phyloP scores from a whole-genome alignment of 176 grass and related monocot genomes.

The Dactylis glomerata region DNA sequence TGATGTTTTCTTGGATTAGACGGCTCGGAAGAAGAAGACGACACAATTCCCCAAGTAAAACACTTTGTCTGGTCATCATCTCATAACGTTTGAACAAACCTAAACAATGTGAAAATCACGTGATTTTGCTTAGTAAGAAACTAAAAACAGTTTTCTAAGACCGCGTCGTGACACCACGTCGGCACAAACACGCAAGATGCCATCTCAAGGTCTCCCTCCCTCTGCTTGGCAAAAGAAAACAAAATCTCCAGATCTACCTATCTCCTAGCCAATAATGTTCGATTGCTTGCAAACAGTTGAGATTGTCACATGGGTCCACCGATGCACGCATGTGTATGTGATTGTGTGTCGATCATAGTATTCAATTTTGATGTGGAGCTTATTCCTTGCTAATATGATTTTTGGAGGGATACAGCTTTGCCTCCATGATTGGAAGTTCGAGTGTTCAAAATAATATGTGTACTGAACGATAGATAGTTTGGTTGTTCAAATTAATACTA shows the following conservation, averaged over 20 bases:
- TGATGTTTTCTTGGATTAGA: conserved; percentile 41
- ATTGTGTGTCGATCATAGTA: neutral
- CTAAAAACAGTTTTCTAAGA: neutral
- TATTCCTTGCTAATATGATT: neutral
- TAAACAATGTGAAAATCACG: neutral
- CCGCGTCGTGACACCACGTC: conserved; percentile 27
- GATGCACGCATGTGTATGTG: neutral
- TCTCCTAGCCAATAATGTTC: neutral
- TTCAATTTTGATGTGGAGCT: neutral
- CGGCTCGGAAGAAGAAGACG: neutral
- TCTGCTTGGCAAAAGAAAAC: conserved; percentile 39
- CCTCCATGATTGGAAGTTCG: neutral
- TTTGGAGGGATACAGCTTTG: neutral
- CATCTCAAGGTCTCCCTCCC: conserved; percentile 4
- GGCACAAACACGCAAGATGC: conserved; percentile 21
- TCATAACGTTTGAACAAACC: neutral
- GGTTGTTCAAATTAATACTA: no score
- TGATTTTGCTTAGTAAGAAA: neutral
- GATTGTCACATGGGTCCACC: conserved; percentile 35
- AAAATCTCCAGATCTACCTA: conserved; percentile 46
- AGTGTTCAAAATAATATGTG: no score
- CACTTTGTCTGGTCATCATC: neutral
- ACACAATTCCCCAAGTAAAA: conserved; percentile 11
- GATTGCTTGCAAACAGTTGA: neutral
- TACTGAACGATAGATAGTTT: no score